These are phyloP conservation scores for Alternaria longipes DNA, from an alignment of 2,329 filamentous ascomycete genomes.

Conservation along the genomic window DNA sequence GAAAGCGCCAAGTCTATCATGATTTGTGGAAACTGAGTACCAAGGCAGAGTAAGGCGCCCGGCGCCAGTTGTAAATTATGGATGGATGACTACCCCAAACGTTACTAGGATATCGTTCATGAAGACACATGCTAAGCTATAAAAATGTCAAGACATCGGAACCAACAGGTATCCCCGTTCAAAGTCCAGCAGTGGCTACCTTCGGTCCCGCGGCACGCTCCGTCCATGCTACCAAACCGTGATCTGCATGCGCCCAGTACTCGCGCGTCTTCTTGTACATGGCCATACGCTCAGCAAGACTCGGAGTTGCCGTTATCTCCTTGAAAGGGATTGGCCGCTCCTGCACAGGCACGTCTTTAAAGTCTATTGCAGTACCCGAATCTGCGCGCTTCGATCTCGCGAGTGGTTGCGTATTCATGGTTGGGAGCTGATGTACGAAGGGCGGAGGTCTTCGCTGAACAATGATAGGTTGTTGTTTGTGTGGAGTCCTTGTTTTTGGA, in stretches of 20 bases:
- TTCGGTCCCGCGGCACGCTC: slow-evolving; percentile 14
- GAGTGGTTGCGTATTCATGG: slow-evolving; percentile 4
- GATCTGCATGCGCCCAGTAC: slow-evolving; percentile 49
- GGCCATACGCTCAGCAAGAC: slow-evolving; percentile 40
- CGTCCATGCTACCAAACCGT: slow-evolving; percentile 45
- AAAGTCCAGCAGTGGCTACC: not conserved
- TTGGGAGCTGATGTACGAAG: not conserved
- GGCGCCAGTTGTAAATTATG: not conserved
- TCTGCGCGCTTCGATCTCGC: slow-evolving; percentile 37
- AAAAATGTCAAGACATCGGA: not conserved
- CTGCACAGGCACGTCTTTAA: slow-evolving; percentile 27
- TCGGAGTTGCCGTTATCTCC: slow-evolving; percentile 40
- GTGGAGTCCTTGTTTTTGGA: not conserved
- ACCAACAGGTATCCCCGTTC: not conserved
- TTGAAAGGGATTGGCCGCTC: slow-evolving; percentile 43
- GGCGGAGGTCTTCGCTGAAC: not conserved
- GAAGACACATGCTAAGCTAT: not conserved
- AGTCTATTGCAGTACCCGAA: slow-evolving; percentile 45
- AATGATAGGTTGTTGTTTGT: not conserved
- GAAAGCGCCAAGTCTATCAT: not conserved
- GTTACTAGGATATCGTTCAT: not conserved
- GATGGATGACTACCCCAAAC: not conserved
- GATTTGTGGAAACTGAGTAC: not conserved
- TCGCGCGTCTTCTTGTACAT: slow-evolving; percentile 46
- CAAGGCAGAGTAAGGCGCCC: not conserved